phyloP scores from a whole-genome alignment of 1,139 yeast species.

The Blastobotrys persicus region DNA sequence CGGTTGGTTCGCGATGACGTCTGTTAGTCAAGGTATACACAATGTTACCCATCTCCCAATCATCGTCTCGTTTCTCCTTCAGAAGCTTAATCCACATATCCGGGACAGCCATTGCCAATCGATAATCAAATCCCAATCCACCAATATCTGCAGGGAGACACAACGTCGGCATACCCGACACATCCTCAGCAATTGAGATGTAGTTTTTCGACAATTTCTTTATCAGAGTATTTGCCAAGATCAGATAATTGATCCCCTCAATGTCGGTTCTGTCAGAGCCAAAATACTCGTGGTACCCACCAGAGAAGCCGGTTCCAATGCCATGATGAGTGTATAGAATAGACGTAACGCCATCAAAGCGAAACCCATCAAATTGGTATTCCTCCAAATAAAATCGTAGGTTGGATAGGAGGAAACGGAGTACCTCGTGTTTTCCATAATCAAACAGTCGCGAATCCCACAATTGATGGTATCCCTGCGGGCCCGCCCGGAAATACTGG shows the following conservation, averaged over 20 bases:
- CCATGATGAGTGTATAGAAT: conserved; percentile 95
- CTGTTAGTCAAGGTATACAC: conserved; percentile 83
- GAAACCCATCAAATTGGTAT: conserved; percentile 87
- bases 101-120: conserved; percentile 96
- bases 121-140: conserved; percentile 90
- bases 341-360: conserved; percentile 95
- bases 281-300: conserved; percentile 89
- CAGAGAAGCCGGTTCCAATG: conserved; percentile 81
- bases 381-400: conserved; percentile 80
- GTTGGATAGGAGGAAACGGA: conserved; percentile 83
- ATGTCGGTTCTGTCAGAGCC: conserved; percentile 70
- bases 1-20: conserved; percentile 84
- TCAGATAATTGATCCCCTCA: conserved; percentile 82
- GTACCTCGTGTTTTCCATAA: conserved; percentile 86
- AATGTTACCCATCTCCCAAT: conserved; percentile 86
- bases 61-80: conserved; percentile 80
- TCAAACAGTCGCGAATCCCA: conserved; percentile 96
- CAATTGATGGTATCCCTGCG: conserved; percentile 79
- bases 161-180: conserved; percentile 94
- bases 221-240: conserved; percentile 81
- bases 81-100: conserved; percentile 98
- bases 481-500: conserved; percentile 88
- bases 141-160: conserved; percentile 73
- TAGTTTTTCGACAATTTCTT: conserved; percentile 54
- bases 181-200: conserved; percentile 92